Evolutionary conservation across 352 stramenopile genomes (phyloP).

Genomic region (Phytophthora brassicae): DNA sequence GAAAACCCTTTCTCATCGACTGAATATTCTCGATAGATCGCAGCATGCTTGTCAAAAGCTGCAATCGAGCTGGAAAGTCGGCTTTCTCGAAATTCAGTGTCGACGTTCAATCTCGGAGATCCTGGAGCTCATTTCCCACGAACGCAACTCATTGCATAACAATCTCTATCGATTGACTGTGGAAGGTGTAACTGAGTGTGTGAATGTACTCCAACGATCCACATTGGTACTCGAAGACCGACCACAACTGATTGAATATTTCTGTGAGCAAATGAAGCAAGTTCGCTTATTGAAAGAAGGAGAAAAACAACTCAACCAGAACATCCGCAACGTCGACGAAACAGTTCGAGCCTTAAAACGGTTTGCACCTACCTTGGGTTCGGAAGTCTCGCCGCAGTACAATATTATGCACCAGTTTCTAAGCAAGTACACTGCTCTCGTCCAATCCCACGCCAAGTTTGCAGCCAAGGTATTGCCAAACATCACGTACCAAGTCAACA

Average conservation of each 20-base stretch:
- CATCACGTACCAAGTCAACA: conserved; percentile 72
- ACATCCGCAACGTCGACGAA: conserved; percentile 75
- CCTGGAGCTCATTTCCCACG: conserved; percentile 53
- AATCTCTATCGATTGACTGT: conserved; percentile 37
- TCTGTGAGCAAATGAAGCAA: conserved; percentile 70
- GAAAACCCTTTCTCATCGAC: conserved; percentile 35
- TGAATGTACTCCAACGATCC: conserved; percentile 47
- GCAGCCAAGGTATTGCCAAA: conserved; percentile 60
- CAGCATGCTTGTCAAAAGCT: conserved; percentile 68
- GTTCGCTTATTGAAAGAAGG: conserved; percentile 51
- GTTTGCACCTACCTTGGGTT: conserved; percentile 39
- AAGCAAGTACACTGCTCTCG: conserved; percentile 46
- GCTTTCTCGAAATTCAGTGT: conserved; percentile 78
- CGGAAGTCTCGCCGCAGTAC: conserved; percentile 36
- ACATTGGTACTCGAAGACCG: conserved; percentile 59
- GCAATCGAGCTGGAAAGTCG: conserved; percentile 68
- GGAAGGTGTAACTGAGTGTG: conserved; percentile 44
- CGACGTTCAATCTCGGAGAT: conserved; percentile 59
- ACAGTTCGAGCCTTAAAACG: conserved; percentile 48
- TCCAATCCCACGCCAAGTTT: conserved; percentile 65
- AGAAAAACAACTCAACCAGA: conserved; percentile 63
- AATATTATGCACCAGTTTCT: conserved; percentile 52
- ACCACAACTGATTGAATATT: conserved; percentile 69
- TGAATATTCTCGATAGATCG: conserved; percentile 47
- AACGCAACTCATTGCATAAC: conserved; percentile 47